phyloP scores from a whole-genome alignment of 2,329 filamentous ascomycete genomes.

The Fusarium paranaense region DNA sequence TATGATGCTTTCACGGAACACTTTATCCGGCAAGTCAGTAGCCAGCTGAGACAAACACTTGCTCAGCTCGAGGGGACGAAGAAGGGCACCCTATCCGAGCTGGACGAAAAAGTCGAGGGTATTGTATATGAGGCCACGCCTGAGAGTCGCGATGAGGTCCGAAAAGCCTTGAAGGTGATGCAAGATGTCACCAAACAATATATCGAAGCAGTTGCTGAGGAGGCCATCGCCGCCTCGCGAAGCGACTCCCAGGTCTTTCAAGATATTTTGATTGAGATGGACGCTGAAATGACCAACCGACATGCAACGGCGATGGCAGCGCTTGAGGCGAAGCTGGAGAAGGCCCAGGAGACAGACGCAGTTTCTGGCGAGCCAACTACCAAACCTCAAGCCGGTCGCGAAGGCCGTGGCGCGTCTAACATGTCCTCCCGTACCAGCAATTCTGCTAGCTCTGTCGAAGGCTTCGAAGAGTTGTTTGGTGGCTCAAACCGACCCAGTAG shows the following conservation, averaged over 20 bases:
- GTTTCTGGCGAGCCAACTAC: not conserved
- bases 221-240: not conserved
- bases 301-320: too few species aligned
- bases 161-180: not conserved
- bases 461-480: not conserved
- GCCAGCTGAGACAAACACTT: not conserved
- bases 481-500: not conserved
- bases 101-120: not conserved
- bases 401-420: not conserved
- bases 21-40: not conserved
- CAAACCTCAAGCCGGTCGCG: not conserved
- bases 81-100: not conserved
- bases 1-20: not conserved
- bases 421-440: not conserved
- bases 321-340: not conserved
- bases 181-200: not conserved
- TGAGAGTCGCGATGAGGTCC: not conserved
- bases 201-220: conserved; percentile 3
- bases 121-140: not conserved
- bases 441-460: not conserved
- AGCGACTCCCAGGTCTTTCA: not conserved
- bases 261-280: not conserved
- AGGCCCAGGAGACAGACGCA: not conserved
- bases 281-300: not conserved
- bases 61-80: not conserved